Evolutionary conservation across 2,329 filamentous ascomycete genomes (phyloP), one percentile per base, ranked within the genome.

Genomic region (Chaetoscypha palmicola): DNA sequence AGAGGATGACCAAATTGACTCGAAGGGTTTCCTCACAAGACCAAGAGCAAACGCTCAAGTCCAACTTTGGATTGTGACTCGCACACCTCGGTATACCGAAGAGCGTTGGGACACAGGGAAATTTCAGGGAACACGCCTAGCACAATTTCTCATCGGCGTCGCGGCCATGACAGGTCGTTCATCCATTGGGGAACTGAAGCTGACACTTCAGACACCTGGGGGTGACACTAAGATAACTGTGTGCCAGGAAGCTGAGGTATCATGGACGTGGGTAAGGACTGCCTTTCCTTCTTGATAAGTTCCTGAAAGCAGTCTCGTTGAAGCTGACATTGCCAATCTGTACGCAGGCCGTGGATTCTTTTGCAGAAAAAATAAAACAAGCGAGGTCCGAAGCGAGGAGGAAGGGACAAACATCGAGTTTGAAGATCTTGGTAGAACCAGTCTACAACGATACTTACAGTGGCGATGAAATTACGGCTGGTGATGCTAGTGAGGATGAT

Each of bases 341-440:
- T n/a, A n/a, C n/a, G n/a, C n/a, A n/a, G n/a, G n/a, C n/a, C n/a
- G n/a, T n/a, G n/a, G 37, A 40, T 9, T 24, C 23, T 5, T 54
- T 54, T n/a, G 30, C 10, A 9, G 34, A 47, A 35, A 52, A 43
- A 33, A 10, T 50, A 10, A 50, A 45, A 34, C 30, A 46, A 19
- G 19, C 33, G 26, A 41, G 10, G n/a, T 21, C 22, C 3, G 30
- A 43, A 16, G 41, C 41, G 3, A 45, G 30, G 22, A 34, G 30
- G 17, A 11, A 16, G n/a, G n/a, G 28, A 10, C 37, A 43, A 2
- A 17, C 7, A 2, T 20, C 11, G 9, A 20, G 14, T 7, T 44
- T 32, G 30, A 49, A 44, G 22, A 51, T 51, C 22, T 40, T 51
- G 34, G 30, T 53, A 1, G 51, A 53, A 37, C 51, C 46, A 11